Base-by-base conservation (phyloP, 2,329 filamentous ascomycete genomes). In the Ambrosiella beaveri region DNA sequence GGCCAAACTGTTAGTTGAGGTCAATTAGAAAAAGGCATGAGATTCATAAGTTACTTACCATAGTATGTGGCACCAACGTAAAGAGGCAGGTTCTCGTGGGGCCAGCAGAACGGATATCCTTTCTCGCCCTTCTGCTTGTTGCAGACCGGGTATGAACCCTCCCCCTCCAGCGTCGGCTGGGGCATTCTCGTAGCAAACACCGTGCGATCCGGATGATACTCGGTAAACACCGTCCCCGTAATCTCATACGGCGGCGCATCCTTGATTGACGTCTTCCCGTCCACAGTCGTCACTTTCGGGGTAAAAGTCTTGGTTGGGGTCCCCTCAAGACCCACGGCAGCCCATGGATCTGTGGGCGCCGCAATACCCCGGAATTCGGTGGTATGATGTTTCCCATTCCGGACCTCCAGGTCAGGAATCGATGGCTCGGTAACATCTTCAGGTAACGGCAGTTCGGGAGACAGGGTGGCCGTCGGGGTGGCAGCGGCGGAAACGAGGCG, bases 71-170 rank as follows among this genome's bases (percentile, higher is more conserved):
- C 68, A 37, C 69, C 74, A 1, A 70, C 69, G 59, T 71, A 70
- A 27, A 80, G 66, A 7, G 70, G 70, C 57, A 70, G 71, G 58
- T 71, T 71, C 13, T 67, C 63, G 7, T 67, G 65, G 0, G 78
- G 78, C 12, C 69, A 66, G 65, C 78, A 81, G 63, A 79, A 78
- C 0, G 78, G 78, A 58, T 71, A 74, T 59, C 70, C 65, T 13
- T 66, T 64, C 38, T 73, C 75, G 53, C 77, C 69, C 65, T 64
- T 78, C 52, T 45, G n/a, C 65, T 66, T 77, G 80, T 27, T 71
- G 65, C 12, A 71, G 65, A 63, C 56, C 45, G 59, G 59, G 8
- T 79, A 80, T n/a, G 72, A 70, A 52, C 76, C 77, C 55, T 69
- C 66, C 55, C 70, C 71, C 54, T 70, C 66, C 59, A 67, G 68